A percentile compares a stretch with the other conserved stretches of the same genome.
Evolutionary conservation across 2,329 filamentous ascomycete genomes (phyloP).

Genomic region (Niveomyces coronatus): DNA sequence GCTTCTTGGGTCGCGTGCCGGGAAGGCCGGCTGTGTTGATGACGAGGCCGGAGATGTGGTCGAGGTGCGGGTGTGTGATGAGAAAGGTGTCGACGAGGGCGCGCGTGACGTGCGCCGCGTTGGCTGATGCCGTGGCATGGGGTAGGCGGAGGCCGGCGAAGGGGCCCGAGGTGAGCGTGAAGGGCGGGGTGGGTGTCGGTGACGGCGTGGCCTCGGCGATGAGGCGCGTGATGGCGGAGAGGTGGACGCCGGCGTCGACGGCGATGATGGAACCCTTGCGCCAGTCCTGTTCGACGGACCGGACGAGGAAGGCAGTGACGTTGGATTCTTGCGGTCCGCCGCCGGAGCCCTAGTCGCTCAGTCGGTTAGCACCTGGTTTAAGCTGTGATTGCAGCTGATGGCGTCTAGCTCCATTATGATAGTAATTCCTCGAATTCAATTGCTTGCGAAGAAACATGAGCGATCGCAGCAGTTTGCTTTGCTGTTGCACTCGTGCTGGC

Average conservation of each 20-base stretch:
- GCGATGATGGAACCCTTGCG: conserved; percentile 71
- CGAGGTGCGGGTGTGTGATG: conserved; percentile 94
- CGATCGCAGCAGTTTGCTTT: too few species aligned
- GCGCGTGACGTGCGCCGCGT: conserved; percentile 70
- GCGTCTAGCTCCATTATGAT: not conserved
- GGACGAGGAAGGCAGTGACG: conserved; percentile 79
- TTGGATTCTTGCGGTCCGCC: conserved; percentile 87
- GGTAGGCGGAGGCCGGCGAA: conserved; percentile 72
- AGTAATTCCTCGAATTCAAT: too few species aligned
- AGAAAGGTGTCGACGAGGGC: conserved; percentile 78
- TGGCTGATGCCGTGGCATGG: conserved; percentile 55
- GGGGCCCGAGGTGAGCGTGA: conserved; percentile 55
- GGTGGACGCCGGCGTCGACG: conserved; percentile 87
- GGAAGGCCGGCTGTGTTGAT: conserved; percentile 86
- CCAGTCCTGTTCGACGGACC: conserved; percentile 72
- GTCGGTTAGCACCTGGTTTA: not conserved
- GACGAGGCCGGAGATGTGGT: conserved; percentile 84
- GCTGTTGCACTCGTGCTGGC: too few species aligned
- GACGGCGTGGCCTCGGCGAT: conserved; percentile 47
- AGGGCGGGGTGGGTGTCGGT: conserved; percentile 26
- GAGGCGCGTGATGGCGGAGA: conserved; percentile 74
- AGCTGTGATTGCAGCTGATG: too few species aligned
- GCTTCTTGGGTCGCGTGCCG: conserved; percentile 68
- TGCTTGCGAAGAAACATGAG: too few species aligned
- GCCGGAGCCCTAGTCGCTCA: conserved; percentile 62